Base-by-base conservation (phyloP, 345 rosid genomes). In the Rhizophora apiculata region DNA sequence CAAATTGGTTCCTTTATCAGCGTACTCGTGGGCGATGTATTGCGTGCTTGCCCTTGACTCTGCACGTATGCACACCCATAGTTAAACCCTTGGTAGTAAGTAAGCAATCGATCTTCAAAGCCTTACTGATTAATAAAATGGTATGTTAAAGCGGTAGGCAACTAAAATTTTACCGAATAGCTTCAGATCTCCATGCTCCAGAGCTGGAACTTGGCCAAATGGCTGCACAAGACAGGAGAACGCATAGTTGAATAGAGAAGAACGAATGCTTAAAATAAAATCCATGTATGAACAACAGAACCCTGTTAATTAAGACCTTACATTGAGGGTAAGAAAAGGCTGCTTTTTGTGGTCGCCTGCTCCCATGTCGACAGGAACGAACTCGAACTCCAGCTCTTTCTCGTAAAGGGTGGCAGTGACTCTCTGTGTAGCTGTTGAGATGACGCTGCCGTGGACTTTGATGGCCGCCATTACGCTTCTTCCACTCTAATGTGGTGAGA, bases 1-100 rank as follows among this genome's bases (percentile, higher is more conserved):
- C 64, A 92, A 82, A 20, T 79, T 52, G 22, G 87, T 85, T 53
- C 97, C 97, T 76, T 88, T 84, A 59, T 77, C 82, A 2, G 76
- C n/a, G 16, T 79, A 79, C 48, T 74, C 62, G 26, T 81, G 82
- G 30, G 88, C 85, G 4, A 90, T 65, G 82, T 93, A 81, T n/a
- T 76, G 78, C 27, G 89, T 86, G n/a, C 86, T 83, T 29, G 98
- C 93, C 84, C 96, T 87, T 52, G 98, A 92, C 70, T 92, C 97
- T 92, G 80, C 85, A 63, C 7, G 34, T 34, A 6, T 0, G 6
- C 36, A 34, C 36, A 34, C 36, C 36, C 36, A 6, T 43, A 43
- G 43, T 37, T 37, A 37, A 37, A 37, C 11, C 43, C 43, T 37
- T 37, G 10, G 43, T 9, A 1, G 43, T 10, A 11, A 1, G 43